A percentile compares a stretch with the other conserved stretches of the same genome.
Evolutionary conservation across 768 basidiomycete genomes (phyloP).

Genomic region (Cystobasidium tubakii): DNA sequence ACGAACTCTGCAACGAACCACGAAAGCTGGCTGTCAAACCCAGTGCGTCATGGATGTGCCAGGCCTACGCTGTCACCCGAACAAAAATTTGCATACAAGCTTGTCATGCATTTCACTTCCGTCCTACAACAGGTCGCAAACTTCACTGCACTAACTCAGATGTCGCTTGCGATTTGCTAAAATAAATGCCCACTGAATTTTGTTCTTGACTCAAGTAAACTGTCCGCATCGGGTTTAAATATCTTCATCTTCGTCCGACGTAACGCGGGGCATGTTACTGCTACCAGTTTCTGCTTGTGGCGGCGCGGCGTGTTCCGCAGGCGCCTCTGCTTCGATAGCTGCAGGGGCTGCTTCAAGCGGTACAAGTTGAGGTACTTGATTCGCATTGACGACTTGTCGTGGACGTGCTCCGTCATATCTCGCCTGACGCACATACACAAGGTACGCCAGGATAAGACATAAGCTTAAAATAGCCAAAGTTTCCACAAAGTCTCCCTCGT

Average conservation of each 20-base stretch:
- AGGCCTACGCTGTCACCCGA: no score
- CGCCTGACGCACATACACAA: conserved; percentile 42
- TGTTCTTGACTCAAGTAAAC: no score
- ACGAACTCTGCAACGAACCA: no score
- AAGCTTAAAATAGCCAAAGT: conserved; percentile 70
- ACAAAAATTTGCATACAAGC: no score
- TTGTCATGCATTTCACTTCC: no score
- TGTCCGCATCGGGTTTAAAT: no score
- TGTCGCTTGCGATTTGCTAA: no score
- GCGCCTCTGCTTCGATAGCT: background rate
- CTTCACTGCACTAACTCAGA: no score
- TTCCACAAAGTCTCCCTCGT: conserved; percentile 70
- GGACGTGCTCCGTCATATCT: conserved; percentile 22
- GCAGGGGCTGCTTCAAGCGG: background rate
- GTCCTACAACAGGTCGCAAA: no score
- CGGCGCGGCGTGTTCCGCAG: background rate
- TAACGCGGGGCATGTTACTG: background rate
- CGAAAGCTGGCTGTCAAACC: no score
- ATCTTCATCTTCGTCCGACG: background rate
- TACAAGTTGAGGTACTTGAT: background rate
- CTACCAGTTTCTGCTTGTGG: background rate
- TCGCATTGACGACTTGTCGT: background rate
- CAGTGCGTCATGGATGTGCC: no score
- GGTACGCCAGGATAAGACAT: conserved; percentile 62
- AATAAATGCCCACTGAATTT: no score